Evolutionary conservation across 495 filamentous ascomycete genomes (phyloP).

Genomic region (Copromyces sp.): DNA sequence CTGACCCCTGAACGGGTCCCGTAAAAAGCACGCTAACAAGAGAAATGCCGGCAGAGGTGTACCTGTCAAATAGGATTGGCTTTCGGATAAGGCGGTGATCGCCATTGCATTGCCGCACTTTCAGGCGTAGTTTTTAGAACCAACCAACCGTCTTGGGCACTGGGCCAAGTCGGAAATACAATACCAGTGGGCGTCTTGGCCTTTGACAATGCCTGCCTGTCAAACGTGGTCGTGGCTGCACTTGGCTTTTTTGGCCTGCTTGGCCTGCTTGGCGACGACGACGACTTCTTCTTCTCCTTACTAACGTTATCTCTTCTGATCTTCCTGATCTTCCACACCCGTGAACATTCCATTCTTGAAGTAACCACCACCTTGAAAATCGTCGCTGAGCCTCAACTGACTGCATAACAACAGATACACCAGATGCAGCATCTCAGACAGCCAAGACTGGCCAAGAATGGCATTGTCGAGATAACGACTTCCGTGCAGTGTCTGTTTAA

Average conservation of each 20-base stretch:
- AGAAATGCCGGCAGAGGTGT: too few species aligned
- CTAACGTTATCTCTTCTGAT: not conserved
- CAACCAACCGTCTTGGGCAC: not conserved
- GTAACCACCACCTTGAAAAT: not conserved
- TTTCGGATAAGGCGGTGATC: not conserved
- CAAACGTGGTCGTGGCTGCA: not conserved
- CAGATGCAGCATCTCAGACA: not conserved
- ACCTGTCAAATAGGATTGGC: not conserved
- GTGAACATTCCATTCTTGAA: not conserved
- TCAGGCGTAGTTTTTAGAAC: too few species aligned
- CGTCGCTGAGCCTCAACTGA: not conserved
- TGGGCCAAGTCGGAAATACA: not conserved
- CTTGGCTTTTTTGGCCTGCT: not conserved
- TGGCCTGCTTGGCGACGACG: not conserved
- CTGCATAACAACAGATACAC: not conserved
- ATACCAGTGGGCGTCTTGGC: not conserved
- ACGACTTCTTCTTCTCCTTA: not conserved
- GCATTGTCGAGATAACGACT: not conserved
- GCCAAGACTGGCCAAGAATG: not conserved
- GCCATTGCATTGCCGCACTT: not conserved
- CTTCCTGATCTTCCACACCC: not conserved
- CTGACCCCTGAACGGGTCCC: not conserved
- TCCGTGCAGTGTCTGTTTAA: not conserved
- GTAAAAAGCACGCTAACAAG: too few species aligned
- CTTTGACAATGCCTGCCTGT: not conserved